Evolutionary conservation across 179 eudicot genomes (phyloP).

Genomic region (Carnegiea gigantea): DNA sequence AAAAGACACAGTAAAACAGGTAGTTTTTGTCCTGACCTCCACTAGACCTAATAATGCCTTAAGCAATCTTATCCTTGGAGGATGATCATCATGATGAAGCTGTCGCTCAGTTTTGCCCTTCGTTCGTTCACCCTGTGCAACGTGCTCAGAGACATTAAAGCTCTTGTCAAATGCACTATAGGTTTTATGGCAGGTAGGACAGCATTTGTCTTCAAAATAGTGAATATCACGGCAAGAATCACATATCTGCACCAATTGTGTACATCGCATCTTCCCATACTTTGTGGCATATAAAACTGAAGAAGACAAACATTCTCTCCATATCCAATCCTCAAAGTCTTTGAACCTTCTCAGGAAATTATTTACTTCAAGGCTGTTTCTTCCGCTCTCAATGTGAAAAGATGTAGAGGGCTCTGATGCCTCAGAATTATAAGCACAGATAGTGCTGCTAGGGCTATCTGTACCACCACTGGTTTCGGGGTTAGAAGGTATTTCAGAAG

Average conservation of each 20-base stretch:
- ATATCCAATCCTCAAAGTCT: slow-evolving; percentile 74
- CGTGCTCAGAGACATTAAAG: slow-evolving; percentile 45
- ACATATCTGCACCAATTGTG: slow-evolving; percentile 49
- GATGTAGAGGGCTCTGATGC: slow-evolving; percentile 53
- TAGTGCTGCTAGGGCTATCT: slow-evolving; percentile 56
- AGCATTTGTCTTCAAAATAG: slow-evolving; percentile 52
- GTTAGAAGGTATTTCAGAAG: slow-evolving; percentile 30
- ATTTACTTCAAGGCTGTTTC: slow-evolving; percentile 40
- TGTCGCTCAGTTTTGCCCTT: slow-evolving; percentile 30
- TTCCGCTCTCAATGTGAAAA: slow-evolving; percentile 70
- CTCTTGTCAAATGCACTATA: slow-evolving; percentile 25
- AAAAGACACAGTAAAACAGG: neutral
- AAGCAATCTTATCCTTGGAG: slow-evolving; percentile 61
- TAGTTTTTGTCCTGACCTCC: slow-evolving; percentile 46
- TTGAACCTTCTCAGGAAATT: slow-evolving; percentile 47
- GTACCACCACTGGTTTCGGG: slow-evolving; percentile 31
- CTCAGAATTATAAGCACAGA: slow-evolving; percentile 49
- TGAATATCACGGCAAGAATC: slow-evolving; percentile 49
- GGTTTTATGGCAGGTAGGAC: slow-evolving; percentile 61
- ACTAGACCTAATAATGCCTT: slow-evolving; percentile 57
- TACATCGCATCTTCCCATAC: slow-evolving; percentile 51
- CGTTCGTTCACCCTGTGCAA: slow-evolving; percentile 46
- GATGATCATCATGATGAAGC: slow-evolving; percentile 36
- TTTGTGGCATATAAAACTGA: slow-evolving; percentile 49
- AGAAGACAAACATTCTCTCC: slow-evolving; percentile 63